A percentile compares a stretch with the other conserved stretches of the same genome.
These are phyloP conservation scores for Umbelopsis sp. DNA, from an alignment of 371 early-diverging fungal species.

Conservation along the genomic window DNA sequence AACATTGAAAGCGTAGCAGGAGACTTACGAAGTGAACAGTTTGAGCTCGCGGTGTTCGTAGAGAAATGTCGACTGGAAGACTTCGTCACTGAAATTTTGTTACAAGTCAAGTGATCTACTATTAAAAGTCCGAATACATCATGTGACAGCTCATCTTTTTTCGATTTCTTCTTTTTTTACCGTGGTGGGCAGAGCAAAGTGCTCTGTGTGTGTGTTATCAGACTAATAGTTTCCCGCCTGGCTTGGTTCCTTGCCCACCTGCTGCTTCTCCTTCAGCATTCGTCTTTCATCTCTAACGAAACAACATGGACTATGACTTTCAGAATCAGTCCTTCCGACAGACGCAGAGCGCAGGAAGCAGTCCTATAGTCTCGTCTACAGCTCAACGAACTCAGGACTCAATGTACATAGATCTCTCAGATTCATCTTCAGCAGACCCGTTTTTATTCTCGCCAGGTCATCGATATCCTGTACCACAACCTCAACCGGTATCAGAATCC, in stretches of 20 bases:
- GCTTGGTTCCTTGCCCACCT: conserved; percentile 5
- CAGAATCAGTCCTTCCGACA: conserved; percentile 15
- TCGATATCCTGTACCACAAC: background rate
- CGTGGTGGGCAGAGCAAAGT: background rate
- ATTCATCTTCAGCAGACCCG: background rate
- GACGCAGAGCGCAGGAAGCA: conserved; percentile 15
- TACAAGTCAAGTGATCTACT: conserved; percentile 1
- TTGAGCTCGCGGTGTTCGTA: conserved; percentile 12
- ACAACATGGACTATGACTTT: conserved; percentile 7
- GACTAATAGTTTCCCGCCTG: background rate
- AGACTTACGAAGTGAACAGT: conserved; percentile 13
- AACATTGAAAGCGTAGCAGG: conserved; percentile 10
- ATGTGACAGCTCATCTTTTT: background rate
- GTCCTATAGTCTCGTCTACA: background rate
- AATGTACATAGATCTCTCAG: conserved; percentile 15
- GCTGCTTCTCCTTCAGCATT: conserved; percentile 7
- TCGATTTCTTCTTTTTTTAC: background rate
- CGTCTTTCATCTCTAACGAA: too few relatives aligned
- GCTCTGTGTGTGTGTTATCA: background rate
- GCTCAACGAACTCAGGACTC: conserved; percentile 11
- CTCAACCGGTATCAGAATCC: background rate
- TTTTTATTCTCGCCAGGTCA: background rate
- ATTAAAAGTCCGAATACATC: background rate
- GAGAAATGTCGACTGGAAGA: conserved; percentile 9
- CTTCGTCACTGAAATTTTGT: conserved; percentile 4